These are phyloP conservation scores for Microcera coccophila DNA, from an alignment of 2,329 filamentous ascomycete species.

Conservation along the genomic window DNA sequence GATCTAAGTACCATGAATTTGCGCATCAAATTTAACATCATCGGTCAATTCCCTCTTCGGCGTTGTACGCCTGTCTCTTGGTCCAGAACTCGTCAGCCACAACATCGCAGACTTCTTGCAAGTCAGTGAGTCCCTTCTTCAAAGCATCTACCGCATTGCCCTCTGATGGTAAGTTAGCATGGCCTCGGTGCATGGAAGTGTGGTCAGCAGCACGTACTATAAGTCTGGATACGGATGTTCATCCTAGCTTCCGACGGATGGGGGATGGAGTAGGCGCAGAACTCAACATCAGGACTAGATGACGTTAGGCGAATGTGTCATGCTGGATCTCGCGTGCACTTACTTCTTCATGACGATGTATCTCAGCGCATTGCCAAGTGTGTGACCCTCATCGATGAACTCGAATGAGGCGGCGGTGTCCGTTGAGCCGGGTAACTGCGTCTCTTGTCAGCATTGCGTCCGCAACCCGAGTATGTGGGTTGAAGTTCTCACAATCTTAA, in stretches of 20 bases:
- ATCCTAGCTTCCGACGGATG: constrained; percentile 95
- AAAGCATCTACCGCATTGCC: constrained; percentile 78
- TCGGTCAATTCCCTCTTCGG: constrained; percentile 31
- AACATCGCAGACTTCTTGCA: constrained; percentile 89
- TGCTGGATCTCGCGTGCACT: constrained; percentile 25
- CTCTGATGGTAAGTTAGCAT: constrained; percentile 48
- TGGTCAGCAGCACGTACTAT: constrained; percentile 58
- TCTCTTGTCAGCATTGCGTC: constrained; percentile 8
- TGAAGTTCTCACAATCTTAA: constrained; percentile 53
- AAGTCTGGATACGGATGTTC: constrained; percentile 97
- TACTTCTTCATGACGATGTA: constrained; percentile 99
- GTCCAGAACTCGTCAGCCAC: constrained; percentile 83
- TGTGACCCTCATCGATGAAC: constrained; percentile 91
- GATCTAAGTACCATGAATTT: constrained; percentile 5
- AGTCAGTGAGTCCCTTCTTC: constrained; percentile 82
- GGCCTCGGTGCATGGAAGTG: neutral
- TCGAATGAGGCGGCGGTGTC: constrained; percentile 92
- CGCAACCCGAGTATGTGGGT: too few relatives aligned
- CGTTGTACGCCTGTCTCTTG: constrained; percentile 43
- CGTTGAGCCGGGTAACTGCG: constrained; percentile 75
- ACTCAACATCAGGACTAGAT: constrained; percentile 84
- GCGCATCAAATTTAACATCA: constrained; percentile 13
- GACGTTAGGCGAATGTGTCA: constrained; percentile 1
- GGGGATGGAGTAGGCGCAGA: constrained; percentile 96
- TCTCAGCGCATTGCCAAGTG: constrained; percentile 86